Percentiles rank a stretch among this genome's conserved stretches.
phyloP scores from a whole-genome alignment of 139 green algal genomes.

The Closterium sp. region DNA sequence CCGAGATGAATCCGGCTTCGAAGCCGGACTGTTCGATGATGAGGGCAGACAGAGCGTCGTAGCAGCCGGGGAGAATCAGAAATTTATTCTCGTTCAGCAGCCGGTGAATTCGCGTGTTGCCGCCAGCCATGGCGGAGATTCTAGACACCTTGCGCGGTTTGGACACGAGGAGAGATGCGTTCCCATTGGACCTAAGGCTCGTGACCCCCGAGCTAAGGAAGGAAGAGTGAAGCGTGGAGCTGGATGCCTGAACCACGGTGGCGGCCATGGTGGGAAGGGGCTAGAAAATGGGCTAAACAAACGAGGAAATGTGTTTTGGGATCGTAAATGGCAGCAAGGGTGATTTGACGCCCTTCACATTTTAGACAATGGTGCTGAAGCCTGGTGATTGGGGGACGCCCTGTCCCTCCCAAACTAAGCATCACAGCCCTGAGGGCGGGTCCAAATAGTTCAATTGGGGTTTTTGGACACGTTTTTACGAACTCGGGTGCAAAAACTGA shows the following conservation, averaged over 20 bases:
- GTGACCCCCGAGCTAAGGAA: neutral
- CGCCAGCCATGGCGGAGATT: neutral
- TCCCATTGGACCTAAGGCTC: neutral
- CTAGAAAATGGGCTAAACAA: neutral
- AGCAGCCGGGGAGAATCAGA: constrained; percentile 67
- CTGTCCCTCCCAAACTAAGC: too few species aligned
- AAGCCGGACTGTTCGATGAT: constrained; percentile 59
- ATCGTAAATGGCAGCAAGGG: neutral
- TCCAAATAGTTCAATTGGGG: too few species aligned
- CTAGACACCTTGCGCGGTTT: neutral
- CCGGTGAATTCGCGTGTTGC: constrained; percentile 57
- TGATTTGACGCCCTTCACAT: too few species aligned
- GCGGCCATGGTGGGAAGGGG: neutral
- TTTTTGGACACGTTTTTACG: too few species aligned
- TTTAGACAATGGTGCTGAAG: too few species aligned
- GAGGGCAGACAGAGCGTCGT: constrained; percentile 70
- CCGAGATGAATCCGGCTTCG: constrained; percentile 64
- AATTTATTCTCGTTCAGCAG: constrained; percentile 65
- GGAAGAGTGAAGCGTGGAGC: neutral
- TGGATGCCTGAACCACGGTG: neutral
- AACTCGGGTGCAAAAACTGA: too few species aligned
- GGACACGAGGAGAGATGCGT: neutral
- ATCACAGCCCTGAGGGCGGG: too few species aligned
- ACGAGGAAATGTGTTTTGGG: neutral
- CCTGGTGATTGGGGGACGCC: too few species aligned